A percentile compares a stretch with the other conserved stretches of the same genome.
phyloP scores from a whole-genome alignment of 495 filamentous ascomycete genomes.

The Xylaria nigripes region DNA sequence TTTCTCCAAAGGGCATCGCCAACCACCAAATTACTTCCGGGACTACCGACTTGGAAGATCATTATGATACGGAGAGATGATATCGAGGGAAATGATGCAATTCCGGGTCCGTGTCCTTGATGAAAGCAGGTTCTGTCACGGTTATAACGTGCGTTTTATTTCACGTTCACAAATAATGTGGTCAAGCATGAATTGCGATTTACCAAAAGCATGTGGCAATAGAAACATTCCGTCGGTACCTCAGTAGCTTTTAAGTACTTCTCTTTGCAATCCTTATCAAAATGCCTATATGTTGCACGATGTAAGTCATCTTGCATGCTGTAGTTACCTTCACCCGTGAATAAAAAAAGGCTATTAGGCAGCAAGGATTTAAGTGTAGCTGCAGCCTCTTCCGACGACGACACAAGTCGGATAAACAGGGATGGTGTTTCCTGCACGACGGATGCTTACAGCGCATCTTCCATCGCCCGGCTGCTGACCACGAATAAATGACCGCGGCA shows the following conservation, averaged over 20 bases:
- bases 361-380: constrained; percentile 5
- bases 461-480: constrained; percentile 4
- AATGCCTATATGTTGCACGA: neutral
- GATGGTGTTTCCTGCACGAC: constrained; percentile 6
- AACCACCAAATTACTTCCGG: neutral
- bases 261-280: too few relatives aligned
- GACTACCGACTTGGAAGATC: neutral
- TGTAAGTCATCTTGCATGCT: constrained; percentile 2
- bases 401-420: constrained; percentile 4
- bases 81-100: too few relatives aligned
- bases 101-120: too few relatives aligned
- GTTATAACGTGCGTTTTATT: too few relatives aligned
- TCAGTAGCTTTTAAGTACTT: neutral
- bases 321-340: neutral
- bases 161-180: too few relatives aligned
- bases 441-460: constrained; percentile 5
- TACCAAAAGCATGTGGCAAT: constrained; percentile 1
- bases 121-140: too few relatives aligned
- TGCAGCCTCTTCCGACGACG: constrained; percentile 12
- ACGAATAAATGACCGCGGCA: constrained; percentile 1
- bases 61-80: neutral
- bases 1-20: neutral
- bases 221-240: neutral
- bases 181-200: neutral
- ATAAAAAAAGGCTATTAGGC: constrained; percentile 1